phyloP scores from a whole-genome alignment of 1,284 basidiomycete genomes.

The Apiotrichum gamsii region DNA sequence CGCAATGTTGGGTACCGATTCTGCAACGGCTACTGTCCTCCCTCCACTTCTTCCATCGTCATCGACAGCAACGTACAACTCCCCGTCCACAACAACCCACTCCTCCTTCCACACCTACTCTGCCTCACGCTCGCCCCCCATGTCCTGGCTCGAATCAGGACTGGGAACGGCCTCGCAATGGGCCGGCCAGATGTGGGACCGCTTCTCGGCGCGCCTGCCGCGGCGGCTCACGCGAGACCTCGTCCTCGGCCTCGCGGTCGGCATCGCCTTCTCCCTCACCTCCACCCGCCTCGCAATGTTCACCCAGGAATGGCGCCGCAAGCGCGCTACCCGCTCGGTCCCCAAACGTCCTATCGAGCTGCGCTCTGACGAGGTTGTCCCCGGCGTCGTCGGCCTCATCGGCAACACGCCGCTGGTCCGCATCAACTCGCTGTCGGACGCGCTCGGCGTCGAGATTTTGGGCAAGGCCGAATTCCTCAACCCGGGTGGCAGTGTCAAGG shows the following conservation, averaged over 20 bases:
- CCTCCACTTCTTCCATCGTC: no score
- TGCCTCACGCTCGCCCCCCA: not conserved
- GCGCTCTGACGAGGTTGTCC: constrained; percentile 60
- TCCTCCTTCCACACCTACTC: no score
- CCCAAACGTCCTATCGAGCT: constrained; percentile 64
- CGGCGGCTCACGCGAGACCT: constrained; percentile 47
- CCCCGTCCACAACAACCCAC: not conserved
- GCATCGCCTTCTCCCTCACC: constrained; percentile 63
- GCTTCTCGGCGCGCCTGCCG: constrained; percentile 19
- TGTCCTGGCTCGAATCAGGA: not conserved
- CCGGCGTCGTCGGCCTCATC: constrained; percentile 73
- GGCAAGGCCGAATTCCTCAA: constrained; percentile 62
- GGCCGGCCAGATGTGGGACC: constrained; percentile 17
- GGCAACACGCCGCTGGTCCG: constrained; percentile 93
- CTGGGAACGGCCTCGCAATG: constrained; percentile 1
- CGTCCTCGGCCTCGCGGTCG: constrained; percentile 61
- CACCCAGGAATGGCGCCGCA: constrained; percentile 52
- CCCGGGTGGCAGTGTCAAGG: constrained; percentile 96
- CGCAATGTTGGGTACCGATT: no score
- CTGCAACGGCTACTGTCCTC: no score
- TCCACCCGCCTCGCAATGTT: constrained; percentile 56
- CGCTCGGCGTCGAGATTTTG: constrained; percentile 85
- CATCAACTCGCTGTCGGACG: constrained; percentile 84
- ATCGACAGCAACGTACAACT: not conserved
- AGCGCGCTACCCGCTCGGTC: constrained; percentile 44